A percentile compares a stretch with the other conserved stretches of the same genome.
Conservation (phyloP, 345 rosid genomes). For the Populus alba region DNA sequence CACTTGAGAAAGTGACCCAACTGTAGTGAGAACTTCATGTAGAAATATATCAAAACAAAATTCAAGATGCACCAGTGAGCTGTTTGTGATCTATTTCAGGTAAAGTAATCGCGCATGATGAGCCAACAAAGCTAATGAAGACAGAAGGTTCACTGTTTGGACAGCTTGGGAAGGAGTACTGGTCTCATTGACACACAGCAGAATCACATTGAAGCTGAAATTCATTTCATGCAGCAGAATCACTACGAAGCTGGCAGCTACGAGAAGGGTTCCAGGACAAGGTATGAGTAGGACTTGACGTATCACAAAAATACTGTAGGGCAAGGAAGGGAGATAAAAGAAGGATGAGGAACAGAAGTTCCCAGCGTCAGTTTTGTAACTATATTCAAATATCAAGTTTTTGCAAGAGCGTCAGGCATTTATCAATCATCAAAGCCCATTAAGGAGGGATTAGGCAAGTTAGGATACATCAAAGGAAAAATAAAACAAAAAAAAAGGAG, state of each 20-base stretch:
- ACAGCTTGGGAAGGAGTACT: conserved; percentile 74
- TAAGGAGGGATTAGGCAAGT: not conserved
- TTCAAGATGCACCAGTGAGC: not conserved
- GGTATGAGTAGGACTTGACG: not conserved
- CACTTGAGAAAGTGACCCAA: not conserved
- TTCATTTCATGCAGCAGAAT: conserved; percentile 35
- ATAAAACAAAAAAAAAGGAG: not conserved
- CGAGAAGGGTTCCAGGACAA: not conserved
- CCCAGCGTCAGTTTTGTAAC: not conserved
- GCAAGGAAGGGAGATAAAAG: not conserved
- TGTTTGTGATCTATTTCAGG: conserved; percentile 42
- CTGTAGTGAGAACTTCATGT: not conserved
- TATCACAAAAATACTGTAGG: not conserved
- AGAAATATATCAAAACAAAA: not conserved
- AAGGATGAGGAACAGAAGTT: not conserved
- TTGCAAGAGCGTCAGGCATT: not conserved
- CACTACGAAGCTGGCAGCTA: conserved; percentile 28
- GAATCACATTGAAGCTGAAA: conserved; percentile 37
- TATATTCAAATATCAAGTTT: not conserved
- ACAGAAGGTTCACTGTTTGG: conserved; percentile 66
- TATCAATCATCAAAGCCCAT: not conserved
- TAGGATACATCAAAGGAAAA: not conserved
- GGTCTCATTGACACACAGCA: conserved; percentile 70
- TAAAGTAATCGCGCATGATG: conserved; percentile 65
- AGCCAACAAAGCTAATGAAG: conserved; percentile 66